Base-by-base conservation (phyloP, 2,329 filamentous ascomycete genomes). In the Zelopaecilomyces penicillatus region DNA sequence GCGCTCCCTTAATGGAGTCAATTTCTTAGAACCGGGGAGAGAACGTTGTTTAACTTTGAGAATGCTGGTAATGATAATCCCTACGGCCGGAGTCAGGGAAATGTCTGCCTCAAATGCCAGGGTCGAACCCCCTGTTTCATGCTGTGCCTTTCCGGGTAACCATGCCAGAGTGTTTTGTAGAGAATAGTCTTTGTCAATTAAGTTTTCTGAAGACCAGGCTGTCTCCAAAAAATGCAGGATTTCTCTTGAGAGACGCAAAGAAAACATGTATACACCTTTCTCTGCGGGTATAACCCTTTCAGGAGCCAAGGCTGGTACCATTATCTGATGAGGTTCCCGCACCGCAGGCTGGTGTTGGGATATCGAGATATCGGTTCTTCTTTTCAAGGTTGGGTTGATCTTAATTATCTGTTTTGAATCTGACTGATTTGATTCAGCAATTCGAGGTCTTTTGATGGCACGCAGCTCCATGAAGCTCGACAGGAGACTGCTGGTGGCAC, bases 31-130 rank as follows among this genome's bases (percentile, higher is more conserved):
- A 1, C 63, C 61, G 0, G 87, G 86, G 0, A 89, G 68, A 3
- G 83, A 70, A 39, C 73, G 77, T 55, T 95, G 90, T 37, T 82
- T 83, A 28, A 85, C 71, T 51, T 83, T 80, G 49, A 90, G 78
- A 5, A 90, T 66, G 0, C 78, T 85, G 1, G 86, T 86, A 19
- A 85, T 57, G 1, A 95, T 61, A 3, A 95, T 65, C 0, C 85
- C 88, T 0, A 76, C 79, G 0, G 69, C 71, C 0, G 86, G 80
- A 0, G 86, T 86, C 5, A 90, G 54, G 1, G 84, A 75, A 3
- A 95, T 63, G 54, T 95, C 89, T 3, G 86, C 83, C 59, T 88
- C 84, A 5, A 68, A 64, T 1, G 65, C 63, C 1, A 75, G 60
- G 0, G 64, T 51, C 0, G 68, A 71, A 4, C 54, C 47, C 3